Evolutionary conservation across 345 rosid species (phyloP).

Genomic region (Pugionium cornutum): DNA sequence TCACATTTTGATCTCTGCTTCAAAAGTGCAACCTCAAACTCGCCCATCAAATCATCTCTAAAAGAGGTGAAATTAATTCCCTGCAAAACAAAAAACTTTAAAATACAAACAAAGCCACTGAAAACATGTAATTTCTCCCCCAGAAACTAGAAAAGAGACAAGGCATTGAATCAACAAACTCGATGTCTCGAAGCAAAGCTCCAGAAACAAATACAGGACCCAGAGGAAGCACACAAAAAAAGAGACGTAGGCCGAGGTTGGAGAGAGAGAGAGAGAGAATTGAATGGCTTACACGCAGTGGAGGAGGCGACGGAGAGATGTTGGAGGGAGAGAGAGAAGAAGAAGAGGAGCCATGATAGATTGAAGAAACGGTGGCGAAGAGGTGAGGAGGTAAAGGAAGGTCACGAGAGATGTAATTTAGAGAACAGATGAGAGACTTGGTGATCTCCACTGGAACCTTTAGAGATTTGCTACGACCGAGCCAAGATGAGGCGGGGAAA

Average conservation of each 20-base stretch:
- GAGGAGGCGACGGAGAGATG: slow-evolving; percentile 53
- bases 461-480: slow-evolving; percentile 18
- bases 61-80: slow-evolving; percentile 40
- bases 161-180: background rate
- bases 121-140: background rate
- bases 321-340: slow-evolving; percentile 65
- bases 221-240: slow-evolving; percentile 4
- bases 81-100: slow-evolving; percentile 40
- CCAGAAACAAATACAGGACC: slow-evolving; percentile 19
- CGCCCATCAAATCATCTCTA: slow-evolving; percentile 68
- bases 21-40: slow-evolving; percentile 81
- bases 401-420: slow-evolving; percentile 82
- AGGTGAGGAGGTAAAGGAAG: slow-evolving; percentile 86
- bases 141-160: background rate
- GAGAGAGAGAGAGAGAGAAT: background rate
- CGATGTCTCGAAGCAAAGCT: background rate
- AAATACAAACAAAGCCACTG: slow-evolving; percentile 14
- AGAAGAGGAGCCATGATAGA: slow-evolving; percentile 50
- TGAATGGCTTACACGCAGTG: slow-evolving; percentile 17
- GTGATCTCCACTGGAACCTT: slow-evolving; percentile 53
- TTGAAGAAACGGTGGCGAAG: slow-evolving; percentile 62
- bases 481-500: slow-evolving; percentile 33
- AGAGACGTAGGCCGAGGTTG: background rate
- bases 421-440: slow-evolving; percentile 79
- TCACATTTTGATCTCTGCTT: slow-evolving; percentile 57